Evolutionary conservation across 306 rosid genomes (phyloP), one percentile per base, ranked within the genome.

Genomic region (Gleditsia sinensis): DNA sequence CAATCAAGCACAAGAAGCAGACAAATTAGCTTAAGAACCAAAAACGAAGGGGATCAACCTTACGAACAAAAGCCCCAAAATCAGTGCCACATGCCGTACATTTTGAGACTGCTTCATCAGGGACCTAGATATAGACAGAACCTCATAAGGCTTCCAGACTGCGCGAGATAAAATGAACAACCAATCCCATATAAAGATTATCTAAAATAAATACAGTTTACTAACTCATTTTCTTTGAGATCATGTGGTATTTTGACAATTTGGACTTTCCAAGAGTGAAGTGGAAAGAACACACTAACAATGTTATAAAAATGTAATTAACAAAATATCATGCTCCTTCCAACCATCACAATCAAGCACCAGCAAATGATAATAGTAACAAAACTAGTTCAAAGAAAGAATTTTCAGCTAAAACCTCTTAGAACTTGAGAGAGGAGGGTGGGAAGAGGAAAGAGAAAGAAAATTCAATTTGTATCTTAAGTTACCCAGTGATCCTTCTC

Each of bases 401-500:
- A 5, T 16, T 46, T 25, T 28, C 54, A 20, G 51, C 74, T 14
- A 28, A 66, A 42, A 66, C 69, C 77, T 55, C 77, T 55, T n/a
- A 30, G n/a, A n/a, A 36, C 32, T 21, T 19, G 11, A 16, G 4
- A 32, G 43, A 36, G 16, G 19, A 2, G 74, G 51, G 9, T 7
- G 7, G 17, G 53, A 32, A n/a, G 7, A 21, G 43, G 30, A 59
- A 9, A n/a, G 45, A 2, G 24, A 11, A 58, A 56, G 33, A 24
- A 39, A 39, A 21, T 21, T 51, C 28, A 9, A 51, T 13, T 20
- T 14, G 71, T 24, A 65, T 24, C 56, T 42, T 20, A 16, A 13
- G 24, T 16, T 43, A 95, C 99, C 99, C 99, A 95, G 62, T 95
- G 98, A 79, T 95, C 98, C 84, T 95, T 95, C 86, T 95, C 99